Percentiles rank a stretch among this genome's conserved stretches.
Evolutionary conservation across 768 basidiomycete genomes (phyloP).

Genomic region (Trametes cinnabarina): DNA sequence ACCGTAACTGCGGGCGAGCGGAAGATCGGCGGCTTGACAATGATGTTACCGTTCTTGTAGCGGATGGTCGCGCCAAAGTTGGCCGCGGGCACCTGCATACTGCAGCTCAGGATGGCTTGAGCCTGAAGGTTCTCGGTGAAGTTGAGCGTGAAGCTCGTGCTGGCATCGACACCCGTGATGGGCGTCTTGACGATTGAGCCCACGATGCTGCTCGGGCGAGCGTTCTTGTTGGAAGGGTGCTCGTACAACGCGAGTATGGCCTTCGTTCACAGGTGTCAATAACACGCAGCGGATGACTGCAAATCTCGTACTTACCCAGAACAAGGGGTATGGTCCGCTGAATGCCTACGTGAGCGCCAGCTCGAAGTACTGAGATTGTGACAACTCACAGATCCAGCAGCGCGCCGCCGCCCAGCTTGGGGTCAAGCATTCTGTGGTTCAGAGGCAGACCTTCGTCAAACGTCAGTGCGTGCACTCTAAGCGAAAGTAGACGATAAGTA

Average conservation of each 20-base stretch:
- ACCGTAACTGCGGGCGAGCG: slow-evolving; percentile 66
- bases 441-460: slow-evolving; percentile 51
- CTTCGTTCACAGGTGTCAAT: slow-evolving; percentile 44
- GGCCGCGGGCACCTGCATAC: slow-evolving; percentile 50
- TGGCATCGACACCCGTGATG: slow-evolving; percentile 75
- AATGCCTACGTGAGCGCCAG: background rate
- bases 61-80: slow-evolving; percentile 64
- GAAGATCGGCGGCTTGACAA: slow-evolving; percentile 63
- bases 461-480: background rate
- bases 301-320: slow-evolving; percentile 58
- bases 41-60: slow-evolving; percentile 70
- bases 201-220: slow-evolving; percentile 54
- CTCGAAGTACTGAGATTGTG: background rate
- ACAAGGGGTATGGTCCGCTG: slow-evolving; percentile 79
- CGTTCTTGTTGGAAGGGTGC: slow-evolving; percentile 65
- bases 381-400: slow-evolving; percentile 73
- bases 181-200: slow-evolving; percentile 78
- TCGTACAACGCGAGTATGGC: slow-evolving; percentile 79
- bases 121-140: slow-evolving; percentile 65
- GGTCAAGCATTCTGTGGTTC: slow-evolving; percentile 77
- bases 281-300: no score
- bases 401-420: slow-evolving; percentile 77
- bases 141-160: slow-evolving; percentile 70
- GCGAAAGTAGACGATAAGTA: background rate
- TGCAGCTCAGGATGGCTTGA: slow-evolving; percentile 71